Evolutionary conservation across 768 basidiomycete species (phyloP).

Genomic region (Pulveroboletus sp.): DNA sequence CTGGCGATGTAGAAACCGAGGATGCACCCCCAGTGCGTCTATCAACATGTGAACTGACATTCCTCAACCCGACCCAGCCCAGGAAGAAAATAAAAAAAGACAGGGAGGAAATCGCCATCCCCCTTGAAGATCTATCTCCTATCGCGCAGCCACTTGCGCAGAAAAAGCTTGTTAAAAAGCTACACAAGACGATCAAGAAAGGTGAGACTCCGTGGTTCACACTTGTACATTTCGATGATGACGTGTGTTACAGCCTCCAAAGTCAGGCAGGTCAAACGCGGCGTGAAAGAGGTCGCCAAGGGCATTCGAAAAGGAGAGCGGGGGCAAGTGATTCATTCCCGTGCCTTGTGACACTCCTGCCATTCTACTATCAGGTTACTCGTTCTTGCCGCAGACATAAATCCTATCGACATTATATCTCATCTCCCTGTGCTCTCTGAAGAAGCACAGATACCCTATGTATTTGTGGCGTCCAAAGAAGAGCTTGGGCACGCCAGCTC

Average conservation of each 20-base stretch:
- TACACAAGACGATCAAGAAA: slow-evolving; percentile 94
- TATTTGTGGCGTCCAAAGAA: slow-evolving; percentile 90
- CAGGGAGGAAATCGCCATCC: slow-evolving; percentile 59
- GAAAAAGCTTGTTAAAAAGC: slow-evolving; percentile 90
- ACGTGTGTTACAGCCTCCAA: slow-evolving; percentile 68
- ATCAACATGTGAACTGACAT: slow-evolving; percentile 29
- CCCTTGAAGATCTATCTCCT: slow-evolving; percentile 85
- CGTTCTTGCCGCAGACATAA: slow-evolving; percentile 94
- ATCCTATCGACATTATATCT: slow-evolving; percentile 97
- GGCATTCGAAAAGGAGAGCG: slow-evolving; percentile 96
- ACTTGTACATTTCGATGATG: background rate
- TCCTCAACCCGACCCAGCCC: slow-evolving; percentile 24
- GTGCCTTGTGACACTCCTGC: slow-evolving; percentile 1
- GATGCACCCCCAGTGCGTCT: slow-evolving; percentile 34
- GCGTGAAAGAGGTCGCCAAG: slow-evolving; percentile 98
- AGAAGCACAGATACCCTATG: slow-evolving; percentile 87
- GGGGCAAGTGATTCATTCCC: slow-evolving; percentile 57
- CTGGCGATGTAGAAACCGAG: slow-evolving; percentile 49
- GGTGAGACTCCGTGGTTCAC: slow-evolving; percentile 40
- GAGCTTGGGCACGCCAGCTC: slow-evolving; percentile 94
- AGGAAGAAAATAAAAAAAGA: slow-evolving; percentile 64
- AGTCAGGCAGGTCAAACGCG: slow-evolving; percentile 91
- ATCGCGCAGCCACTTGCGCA: slow-evolving; percentile 91
- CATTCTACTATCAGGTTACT: slow-evolving; percentile 56
- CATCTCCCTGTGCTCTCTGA: slow-evolving; percentile 94